Evolutionary conservation across 345 rosid genomes (phyloP), one percentile per base, ranked within the genome.

Genomic region (Conringia planisiliqua): DNA sequence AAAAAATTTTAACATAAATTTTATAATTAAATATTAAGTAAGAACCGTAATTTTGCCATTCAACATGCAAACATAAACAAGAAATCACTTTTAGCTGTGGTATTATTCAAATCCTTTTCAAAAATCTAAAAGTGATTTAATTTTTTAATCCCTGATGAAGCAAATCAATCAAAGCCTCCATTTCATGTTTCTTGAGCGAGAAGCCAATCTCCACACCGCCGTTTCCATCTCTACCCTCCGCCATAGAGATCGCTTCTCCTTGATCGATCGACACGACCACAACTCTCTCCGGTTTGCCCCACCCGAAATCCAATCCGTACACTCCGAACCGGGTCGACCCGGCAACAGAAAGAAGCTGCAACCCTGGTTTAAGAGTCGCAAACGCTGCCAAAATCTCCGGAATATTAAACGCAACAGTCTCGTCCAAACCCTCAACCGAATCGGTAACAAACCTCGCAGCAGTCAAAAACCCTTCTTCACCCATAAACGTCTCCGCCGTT

Each of bases 161-260:
- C 46, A 75, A 69, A 40, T 39, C 36, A 60, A 62, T 20, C 0
- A 75, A 18, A 35, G 10, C 24, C 2, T 76, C 71, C 71, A 70
- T 76, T 43, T 70, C 80, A 3, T 52, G 66, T 47, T 68, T 76
- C 59, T 70, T 76, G 24, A 70, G 52, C 4, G 71, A 70, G 47
- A 82, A 27, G 27, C 82, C 81, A 67, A 82, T 4, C 65, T 80
- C 80, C 2, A 83, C 75, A 2, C 78, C 76, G 1, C 79, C 83
- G 7, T 29, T 74, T 6, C 67, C 75, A 24, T 76, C 58, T 60
- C 38, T 72, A 39, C 69, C 56, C 12, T 70, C 77, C 18, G 62
- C 71, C 70, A 80, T 26, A 0, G 73, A 83, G 3, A 74, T 42
- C 10, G 36, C 54, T 42, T 18, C 62, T 0, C 57, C 56, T 42